Evolutionary conservation across 257 asterid species (phyloP).

Genomic region (Euphrasia confusa): DNA sequence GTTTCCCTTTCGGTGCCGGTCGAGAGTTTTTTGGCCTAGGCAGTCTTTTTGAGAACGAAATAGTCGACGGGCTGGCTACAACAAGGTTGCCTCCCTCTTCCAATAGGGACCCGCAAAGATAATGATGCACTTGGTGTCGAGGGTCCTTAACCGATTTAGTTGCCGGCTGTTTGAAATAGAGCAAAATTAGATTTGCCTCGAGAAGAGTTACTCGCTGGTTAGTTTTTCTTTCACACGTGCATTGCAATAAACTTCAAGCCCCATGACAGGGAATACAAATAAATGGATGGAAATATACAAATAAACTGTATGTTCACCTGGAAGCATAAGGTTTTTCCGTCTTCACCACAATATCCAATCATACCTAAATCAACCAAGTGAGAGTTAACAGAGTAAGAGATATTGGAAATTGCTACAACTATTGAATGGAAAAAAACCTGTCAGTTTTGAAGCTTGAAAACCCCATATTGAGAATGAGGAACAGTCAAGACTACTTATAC

Average conservation of each 20-base stretch:
- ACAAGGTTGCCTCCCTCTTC: constrained; percentile 58
- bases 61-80: constrained; percentile 42
- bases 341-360: constrained; percentile 88
- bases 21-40: constrained; percentile 42
- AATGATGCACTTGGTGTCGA: constrained; percentile 59
- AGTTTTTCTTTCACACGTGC: constrained; percentile 1
- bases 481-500: constrained; percentile 56
- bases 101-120: constrained; percentile 65
- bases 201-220: background rate
- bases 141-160: constrained; percentile 55
- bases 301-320: constrained; percentile 43
- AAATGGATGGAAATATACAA: constrained; percentile 14
- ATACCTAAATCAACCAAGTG: constrained; percentile 38
- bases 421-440: constrained; percentile 44
- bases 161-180: constrained; percentile 45
- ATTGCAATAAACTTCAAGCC: background rate
- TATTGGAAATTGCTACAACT: constrained; percentile 1
- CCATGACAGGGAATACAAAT: background rate
- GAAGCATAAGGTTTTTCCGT: constrained; percentile 69
- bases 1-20: constrained; percentile 27
- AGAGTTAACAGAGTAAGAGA: constrained; percentile 8
- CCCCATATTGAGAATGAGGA: constrained; percentile 73
- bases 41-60: constrained; percentile 36
- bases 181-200: background rate
- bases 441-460: constrained; percentile 56